Evolutionary conservation across 129 eudicot species (phyloP).

Genomic region (Silybum marianum): DNA sequence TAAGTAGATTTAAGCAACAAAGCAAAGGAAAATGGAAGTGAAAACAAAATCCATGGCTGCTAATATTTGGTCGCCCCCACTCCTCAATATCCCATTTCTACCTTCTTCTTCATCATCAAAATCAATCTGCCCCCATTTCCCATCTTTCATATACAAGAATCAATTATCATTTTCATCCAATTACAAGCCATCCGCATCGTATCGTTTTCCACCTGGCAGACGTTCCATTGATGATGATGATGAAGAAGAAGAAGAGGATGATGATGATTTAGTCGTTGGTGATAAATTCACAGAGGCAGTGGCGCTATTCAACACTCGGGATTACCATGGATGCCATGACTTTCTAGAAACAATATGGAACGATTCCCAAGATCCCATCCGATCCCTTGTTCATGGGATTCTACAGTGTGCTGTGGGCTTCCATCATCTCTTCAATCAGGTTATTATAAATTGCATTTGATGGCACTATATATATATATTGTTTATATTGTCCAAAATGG

Average conservation of each 20-base stretch:
- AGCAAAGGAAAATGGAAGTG: conserved; percentile 14
- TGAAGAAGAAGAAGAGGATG: conserved; percentile 32
- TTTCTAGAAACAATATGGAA: conserved; percentile 80
- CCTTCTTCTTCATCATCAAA: conserved; percentile 2
- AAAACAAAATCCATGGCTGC: conserved; percentile 32
- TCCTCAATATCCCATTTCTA: conserved; percentile 20
- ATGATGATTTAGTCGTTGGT: conserved; percentile 1
- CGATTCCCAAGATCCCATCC: conserved; percentile 63
- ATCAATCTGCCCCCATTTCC: conserved; percentile 15
- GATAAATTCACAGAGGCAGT: conserved; percentile 71
- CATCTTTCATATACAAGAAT: conserved; percentile 5
- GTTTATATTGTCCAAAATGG: neutral
- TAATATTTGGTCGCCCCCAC: conserved; percentile 27
- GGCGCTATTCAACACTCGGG: conserved; percentile 66
- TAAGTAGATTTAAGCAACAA: conserved; percentile 5
- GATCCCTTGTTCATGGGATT: conserved; percentile 74
- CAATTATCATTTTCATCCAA: conserved; percentile 18
- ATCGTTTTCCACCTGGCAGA: conserved; percentile 57
- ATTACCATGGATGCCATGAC: conserved; percentile 78
- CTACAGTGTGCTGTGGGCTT: conserved; percentile 91
- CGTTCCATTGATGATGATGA: conserved; percentile 35
- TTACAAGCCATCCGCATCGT: conserved; percentile 37
- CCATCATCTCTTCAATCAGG: conserved; percentile 93
- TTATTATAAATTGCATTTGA: conserved; percentile 10
- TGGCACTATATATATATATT: no score